Conservation (phyloP, 2,329 filamentous ascomycete genomes). For the Pseudogymnoascus sp. region DNA sequence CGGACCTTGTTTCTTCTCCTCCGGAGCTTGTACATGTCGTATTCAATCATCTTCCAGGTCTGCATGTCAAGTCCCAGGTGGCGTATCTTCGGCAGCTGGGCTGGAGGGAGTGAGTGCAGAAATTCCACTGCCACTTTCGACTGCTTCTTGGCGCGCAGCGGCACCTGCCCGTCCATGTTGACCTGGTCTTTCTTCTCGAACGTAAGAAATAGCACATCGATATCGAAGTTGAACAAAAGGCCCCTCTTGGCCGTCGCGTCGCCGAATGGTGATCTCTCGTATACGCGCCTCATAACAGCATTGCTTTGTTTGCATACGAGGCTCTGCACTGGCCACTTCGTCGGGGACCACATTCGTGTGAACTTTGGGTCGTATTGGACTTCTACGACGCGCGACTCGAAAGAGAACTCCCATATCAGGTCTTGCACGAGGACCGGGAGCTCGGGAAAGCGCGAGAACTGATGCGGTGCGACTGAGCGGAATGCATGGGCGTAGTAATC, state of each 20-base stretch:
- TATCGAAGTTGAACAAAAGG: background rate
- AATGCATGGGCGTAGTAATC: background rate
- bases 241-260: background rate
- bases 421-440: background rate
- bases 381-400: background rate
- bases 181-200: background rate
- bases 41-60: background rate
- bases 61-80: background rate
- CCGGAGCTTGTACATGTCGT: background rate
- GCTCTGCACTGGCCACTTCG: background rate
- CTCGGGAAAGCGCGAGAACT: background rate
- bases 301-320: background rate
- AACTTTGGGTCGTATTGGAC: background rate
- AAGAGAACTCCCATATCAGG: background rate
- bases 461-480: background rate
- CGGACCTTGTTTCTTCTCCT: background rate
- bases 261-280: background rate
- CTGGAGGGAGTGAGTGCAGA: background rate
- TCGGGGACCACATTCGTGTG: background rate
- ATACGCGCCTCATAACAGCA: background rate
- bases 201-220: background rate
- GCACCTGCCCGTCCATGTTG: background rate
- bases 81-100: background rate
- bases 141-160: background rate
- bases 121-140: background rate